Evolutionary conservation across 768 basidiomycete species (phyloP), one percentile per base, ranked within the genome.

Genomic region (Rossbeevera mucosa): DNA sequence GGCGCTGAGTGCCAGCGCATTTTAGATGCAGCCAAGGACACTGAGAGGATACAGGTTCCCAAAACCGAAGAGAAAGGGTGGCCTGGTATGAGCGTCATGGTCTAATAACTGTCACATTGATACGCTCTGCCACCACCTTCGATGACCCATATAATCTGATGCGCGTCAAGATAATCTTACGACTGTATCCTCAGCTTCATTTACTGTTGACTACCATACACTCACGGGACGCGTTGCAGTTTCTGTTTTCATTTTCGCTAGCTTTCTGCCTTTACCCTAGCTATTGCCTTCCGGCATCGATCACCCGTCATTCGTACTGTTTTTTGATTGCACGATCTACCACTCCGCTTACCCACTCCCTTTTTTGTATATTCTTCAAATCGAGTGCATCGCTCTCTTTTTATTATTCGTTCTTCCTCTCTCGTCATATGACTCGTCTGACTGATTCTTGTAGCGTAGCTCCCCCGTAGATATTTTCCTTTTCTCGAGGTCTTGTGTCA

Each of bases 1-100:
- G 90, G 90, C 22, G 79, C 84, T 6, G 90, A 91, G 46, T 91
- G 90, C 65, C 74, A 77, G 55, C 71, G 72, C 20, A 60, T 71
- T 14, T 64, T 76, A 16, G 73, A 74, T 36, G 65, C 66, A 28
- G 55, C 62, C 40, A 68, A 67, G 56, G 64, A 70, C 46, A 46
- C 59, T 24, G 63, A 60, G n/a, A 55, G 52, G 41, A 7, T 51
- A 5, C 48, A 62, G 0, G 18, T 70, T 29, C 45, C 68, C 43
- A 68, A 70, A 70, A 66, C 58, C 4, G 68, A 69, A 52, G 68
- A 71, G 5, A 65, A 60, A 51, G 64, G 52, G 33, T 69, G 70
- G 70, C 54, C 66, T 38, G 59, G 66, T 24, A 71, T 64, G 60
- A 58, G 62, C 42, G 65, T 68, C 47, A 65, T 60, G 66, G 65